These are phyloP conservation scores for Gloeopeniophorella convolvens DNA, from an alignment of 768 basidiomycete genomes.

Conservation along the genomic window DNA sequence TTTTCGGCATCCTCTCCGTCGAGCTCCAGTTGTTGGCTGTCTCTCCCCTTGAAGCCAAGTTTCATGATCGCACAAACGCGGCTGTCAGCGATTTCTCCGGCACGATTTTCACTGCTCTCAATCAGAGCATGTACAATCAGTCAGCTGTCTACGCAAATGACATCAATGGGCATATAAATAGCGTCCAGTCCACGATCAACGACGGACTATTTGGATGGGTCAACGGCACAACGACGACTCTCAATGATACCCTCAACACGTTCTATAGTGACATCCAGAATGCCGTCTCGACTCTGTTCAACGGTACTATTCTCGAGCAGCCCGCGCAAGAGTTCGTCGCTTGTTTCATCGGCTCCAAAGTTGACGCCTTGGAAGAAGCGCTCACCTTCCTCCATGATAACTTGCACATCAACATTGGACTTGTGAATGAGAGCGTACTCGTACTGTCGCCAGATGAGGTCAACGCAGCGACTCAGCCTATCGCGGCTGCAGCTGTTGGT, in stretches of 20 bases:
- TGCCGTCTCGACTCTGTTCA: conserved; percentile 72
- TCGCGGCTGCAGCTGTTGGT: conserved; percentile 77
- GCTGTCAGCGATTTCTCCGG: conserved; percentile 61
- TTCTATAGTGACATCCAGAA: conserved; percentile 86
- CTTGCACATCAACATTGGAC: conserved; percentile 72
- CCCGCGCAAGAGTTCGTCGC: conserved; percentile 83
- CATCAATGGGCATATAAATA: conserved; percentile 66
- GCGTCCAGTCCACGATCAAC: conserved; percentile 72
- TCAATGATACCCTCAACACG: conserved; percentile 79
- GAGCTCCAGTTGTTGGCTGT: conserved; percentile 82
- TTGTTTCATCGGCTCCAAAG: conserved; percentile 90
- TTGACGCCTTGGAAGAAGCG: conserved; percentile 77
- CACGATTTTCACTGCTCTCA: conserved; percentile 69
- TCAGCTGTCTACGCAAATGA: conserved; percentile 70
- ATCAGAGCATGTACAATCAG: conserved; percentile 76
- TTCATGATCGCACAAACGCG: conserved; percentile 51
- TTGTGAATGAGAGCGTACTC: conserved; percentile 67
- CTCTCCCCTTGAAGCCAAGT: conserved; percentile 63
- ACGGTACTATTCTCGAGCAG: conserved; percentile 71
- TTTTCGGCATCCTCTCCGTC: conserved; percentile 82
- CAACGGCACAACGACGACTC: conserved; percentile 77
- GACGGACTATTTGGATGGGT: conserved; percentile 93
- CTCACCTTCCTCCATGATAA: conserved; percentile 90
- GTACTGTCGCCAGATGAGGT: conserved; percentile 67
- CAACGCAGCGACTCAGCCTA: conserved; percentile 70